These are phyloP conservation scores for Pichia ethanolica DNA, from an alignment of 805 yeast species.

Conservation along the genomic window DNA sequence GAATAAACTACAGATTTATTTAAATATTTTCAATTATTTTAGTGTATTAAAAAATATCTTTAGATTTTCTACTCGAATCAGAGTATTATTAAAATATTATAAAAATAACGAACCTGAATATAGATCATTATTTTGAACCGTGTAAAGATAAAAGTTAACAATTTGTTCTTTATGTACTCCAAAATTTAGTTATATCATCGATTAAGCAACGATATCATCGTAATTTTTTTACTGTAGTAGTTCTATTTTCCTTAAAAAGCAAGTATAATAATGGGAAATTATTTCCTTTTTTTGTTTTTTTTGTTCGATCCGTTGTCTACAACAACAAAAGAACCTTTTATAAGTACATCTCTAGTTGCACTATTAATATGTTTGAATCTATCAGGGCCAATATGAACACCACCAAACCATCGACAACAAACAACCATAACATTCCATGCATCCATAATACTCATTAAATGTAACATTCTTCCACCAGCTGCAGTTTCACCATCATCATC, in stretches of 20 bases:
- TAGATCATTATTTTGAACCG: no score
- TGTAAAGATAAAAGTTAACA: no score
- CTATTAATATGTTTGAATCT: constrained; percentile 89
- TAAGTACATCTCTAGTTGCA: constrained; percentile 77
- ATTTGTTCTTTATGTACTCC: background rate
- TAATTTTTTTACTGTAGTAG: no score
- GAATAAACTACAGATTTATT: no score
- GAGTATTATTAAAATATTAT: no score
- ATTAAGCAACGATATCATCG: no score
- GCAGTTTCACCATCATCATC: constrained; percentile 98
- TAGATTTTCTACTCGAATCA: no score
- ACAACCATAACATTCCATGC: constrained; percentile 80
- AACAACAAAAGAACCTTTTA: constrained; percentile 48
- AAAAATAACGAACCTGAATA: no score
- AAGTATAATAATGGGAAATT: no score
- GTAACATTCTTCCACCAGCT: constrained; percentile 83
- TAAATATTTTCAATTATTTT: no score
- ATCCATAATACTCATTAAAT: constrained; percentile 66
- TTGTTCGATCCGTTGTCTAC: constrained; percentile 20
- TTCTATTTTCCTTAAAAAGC: no score
- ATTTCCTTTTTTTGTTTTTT: constrained; percentile 23
- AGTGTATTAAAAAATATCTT: no score
- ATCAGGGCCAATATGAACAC: constrained; percentile 86
- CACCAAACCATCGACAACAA: constrained; percentile 91
- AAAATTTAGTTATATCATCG: background rate